A percentile compares a stretch with the other conserved stretches of the same genome.
These are phyloP conservation scores for Xylaria scruposa DNA, from an alignment of 495 filamentous ascomycete species.

Conservation along the genomic window DNA sequence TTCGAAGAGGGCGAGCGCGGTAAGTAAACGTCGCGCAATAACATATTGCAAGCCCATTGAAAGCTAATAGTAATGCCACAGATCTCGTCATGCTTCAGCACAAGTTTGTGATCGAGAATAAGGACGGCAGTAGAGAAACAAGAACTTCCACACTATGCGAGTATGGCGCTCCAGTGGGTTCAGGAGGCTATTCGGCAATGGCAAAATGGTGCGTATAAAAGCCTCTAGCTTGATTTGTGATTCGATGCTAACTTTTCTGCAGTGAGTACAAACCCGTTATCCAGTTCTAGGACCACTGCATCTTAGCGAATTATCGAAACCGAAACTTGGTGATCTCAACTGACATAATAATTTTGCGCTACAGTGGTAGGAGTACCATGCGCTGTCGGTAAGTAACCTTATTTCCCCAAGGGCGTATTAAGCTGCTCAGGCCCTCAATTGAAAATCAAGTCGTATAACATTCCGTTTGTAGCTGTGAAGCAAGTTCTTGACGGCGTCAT, in stretches of 20 bases:
- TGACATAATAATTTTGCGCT: constrained; percentile 38
- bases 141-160: constrained; percentile 82
- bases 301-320: not conserved
- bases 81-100: constrained; percentile 80
- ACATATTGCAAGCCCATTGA: not conserved
- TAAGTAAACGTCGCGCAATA: not conserved
- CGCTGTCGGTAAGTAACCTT: constrained; percentile 30
- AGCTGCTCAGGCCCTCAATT: not conserved
- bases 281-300: not conserved
- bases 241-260: constrained; percentile 7
- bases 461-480: constrained; percentile 63
- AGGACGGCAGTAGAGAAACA: constrained; percentile 73
- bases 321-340: not conserved
- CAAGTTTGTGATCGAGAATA: constrained; percentile 87
- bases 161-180: constrained; percentile 82
- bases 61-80: constrained; percentile 9
- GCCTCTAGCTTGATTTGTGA: not conserved
- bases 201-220: constrained; percentile 59
- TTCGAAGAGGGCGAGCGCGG: constrained; percentile 79
- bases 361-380: constrained; percentile 40
- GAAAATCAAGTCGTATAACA: not conserved
- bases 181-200: constrained; percentile 86
- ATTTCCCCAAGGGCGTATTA: not conserved
- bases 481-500: constrained; percentile 86
- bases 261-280: constrained; percentile 16